A percentile compares a stretch with the other conserved stretches of the same genome.
These are phyloP conservation scores for Trichoderma pleuroti DNA, from an alignment of 2,329 filamentous ascomycete genomes.

Conservation along the genomic window DNA sequence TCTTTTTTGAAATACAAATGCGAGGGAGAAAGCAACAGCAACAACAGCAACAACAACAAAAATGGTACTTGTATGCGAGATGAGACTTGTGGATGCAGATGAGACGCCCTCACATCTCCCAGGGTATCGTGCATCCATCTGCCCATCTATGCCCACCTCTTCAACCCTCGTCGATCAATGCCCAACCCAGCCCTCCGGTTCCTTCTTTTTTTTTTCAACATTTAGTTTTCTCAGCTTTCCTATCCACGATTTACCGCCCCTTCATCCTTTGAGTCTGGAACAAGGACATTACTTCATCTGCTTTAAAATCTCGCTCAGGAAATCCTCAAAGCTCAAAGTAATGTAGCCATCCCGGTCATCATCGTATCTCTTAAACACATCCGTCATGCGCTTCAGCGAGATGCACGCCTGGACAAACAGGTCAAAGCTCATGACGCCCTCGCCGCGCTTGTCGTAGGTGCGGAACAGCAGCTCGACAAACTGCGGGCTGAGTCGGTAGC, in stretches of 20 bases:
- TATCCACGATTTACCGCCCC: background rate
- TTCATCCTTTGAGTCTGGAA: background rate
- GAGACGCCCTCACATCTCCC: slow-evolving; percentile 11
- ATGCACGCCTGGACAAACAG: slow-evolving; percentile 98
- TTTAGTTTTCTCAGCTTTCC: background rate
- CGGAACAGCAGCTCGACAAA: slow-evolving; percentile 84
- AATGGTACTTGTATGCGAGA: background rate
- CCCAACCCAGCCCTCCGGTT: background rate
- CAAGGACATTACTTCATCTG: slow-evolving; percentile 44
- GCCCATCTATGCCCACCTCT: background rate
- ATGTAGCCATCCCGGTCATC: slow-evolving; percentile 94
- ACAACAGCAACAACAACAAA: background rate
- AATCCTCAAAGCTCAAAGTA: slow-evolving; percentile 78
- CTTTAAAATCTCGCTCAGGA: slow-evolving; percentile 65
- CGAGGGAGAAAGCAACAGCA: background rate
- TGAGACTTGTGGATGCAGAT: background rate
- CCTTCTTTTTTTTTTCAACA: background rate
- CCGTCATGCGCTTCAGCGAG: slow-evolving; percentile 95
- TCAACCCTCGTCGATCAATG: background rate
- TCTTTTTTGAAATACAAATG: background rate
- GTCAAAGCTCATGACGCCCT: slow-evolving; percentile 82
- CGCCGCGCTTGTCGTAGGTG: slow-evolving; percentile 76
- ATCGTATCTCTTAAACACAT: slow-evolving; percentile 98
- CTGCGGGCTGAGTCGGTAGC: slow-evolving; percentile 79
- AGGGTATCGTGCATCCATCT: slow-evolving; percentile 20